Percentiles rank a stretch among this genome's conserved stretches.
phyloP scores from a whole-genome alignment of 495 filamentous ascomycete species.

The Tuber aestivum region DNA sequence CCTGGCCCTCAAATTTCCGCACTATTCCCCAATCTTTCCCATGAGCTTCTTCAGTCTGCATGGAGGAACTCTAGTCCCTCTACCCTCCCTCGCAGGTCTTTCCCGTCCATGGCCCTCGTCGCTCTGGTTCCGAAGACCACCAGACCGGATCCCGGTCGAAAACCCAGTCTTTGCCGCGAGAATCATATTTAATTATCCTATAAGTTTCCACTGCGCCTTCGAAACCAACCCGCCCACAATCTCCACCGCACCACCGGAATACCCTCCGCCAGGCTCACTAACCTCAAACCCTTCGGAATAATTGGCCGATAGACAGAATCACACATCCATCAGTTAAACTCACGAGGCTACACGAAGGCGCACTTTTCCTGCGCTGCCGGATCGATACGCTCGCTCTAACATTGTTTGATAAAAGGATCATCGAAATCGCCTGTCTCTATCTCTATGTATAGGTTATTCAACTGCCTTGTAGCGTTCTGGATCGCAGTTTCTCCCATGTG shows the following conservation, averaged over 20 bases:
- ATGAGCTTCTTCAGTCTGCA: slow-evolving; percentile 11
- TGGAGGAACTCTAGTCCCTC: background rate
- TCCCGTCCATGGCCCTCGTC: background rate
- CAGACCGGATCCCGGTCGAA: background rate
- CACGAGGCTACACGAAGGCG: slow-evolving; percentile 56
- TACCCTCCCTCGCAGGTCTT: background rate
- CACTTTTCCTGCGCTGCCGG: slow-evolving; percentile 48
- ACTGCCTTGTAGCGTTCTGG: slow-evolving; percentile 50
- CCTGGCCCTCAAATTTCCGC: slow-evolving; percentile 11
- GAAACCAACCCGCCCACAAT: slow-evolving; percentile 69
- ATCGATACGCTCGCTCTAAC: slow-evolving; percentile 52
- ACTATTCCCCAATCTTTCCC: slow-evolving; percentile 9
- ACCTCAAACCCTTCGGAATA: slow-evolving; percentile 51
- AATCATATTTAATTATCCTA: slow-evolving; percentile 57
- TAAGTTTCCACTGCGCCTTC: slow-evolving; percentile 64
- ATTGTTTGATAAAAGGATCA: slow-evolving; percentile 24
- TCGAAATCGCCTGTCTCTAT: slow-evolving; percentile 53
- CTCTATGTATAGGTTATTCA: slow-evolving; percentile 48
- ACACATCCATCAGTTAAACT: slow-evolving; percentile 59
- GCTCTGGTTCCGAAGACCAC: background rate
- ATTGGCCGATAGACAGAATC: slow-evolving; percentile 50
- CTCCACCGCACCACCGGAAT: slow-evolving; percentile 57
- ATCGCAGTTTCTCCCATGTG: slow-evolving; percentile 50
- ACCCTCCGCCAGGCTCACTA: slow-evolving; percentile 56
- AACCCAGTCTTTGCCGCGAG: slow-evolving; percentile 25